These are phyloP conservation scores for Fimicolochytrium jonesii DNA, from an alignment of 192 early-diverging fungal genomes.

Conservation along the genomic window DNA sequence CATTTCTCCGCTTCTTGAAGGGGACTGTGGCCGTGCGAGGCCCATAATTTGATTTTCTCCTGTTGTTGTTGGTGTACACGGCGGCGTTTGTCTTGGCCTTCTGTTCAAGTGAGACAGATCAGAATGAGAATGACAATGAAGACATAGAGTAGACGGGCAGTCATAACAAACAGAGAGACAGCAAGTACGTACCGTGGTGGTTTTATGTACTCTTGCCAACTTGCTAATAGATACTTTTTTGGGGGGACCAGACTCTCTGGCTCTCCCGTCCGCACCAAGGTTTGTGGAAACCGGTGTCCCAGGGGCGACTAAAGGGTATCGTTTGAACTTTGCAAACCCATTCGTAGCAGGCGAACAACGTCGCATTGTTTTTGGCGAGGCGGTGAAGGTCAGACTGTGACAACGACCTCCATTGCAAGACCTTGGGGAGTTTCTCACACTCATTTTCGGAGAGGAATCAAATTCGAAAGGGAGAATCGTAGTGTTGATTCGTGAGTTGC, in stretches of 20 bases:
- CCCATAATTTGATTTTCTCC: background rate
- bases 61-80: background rate
- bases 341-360: too few relatives aligned
- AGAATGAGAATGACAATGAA: background rate
- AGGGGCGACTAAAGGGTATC: too few relatives aligned
- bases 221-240: background rate
- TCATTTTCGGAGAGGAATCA: too few relatives aligned
- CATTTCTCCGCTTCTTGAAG: background rate
- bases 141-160: background rate
- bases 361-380: too few relatives aligned
- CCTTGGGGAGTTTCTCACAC: too few relatives aligned
- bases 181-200: background rate
- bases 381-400: too few relatives aligned
- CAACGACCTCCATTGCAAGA: too few relatives aligned
- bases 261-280: background rate
- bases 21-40: too few relatives aligned
- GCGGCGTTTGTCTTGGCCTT: background rate
- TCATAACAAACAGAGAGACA: background rate
- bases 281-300: too few relatives aligned
- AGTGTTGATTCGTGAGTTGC: too few relatives aligned
- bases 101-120: background rate
- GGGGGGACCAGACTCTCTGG: background rate
- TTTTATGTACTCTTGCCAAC: slow-evolving; percentile 1
- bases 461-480: too few relatives aligned
- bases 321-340: slow-evolving; percentile 4